Evolutionary conservation across 345 rosid species (phyloP).

Genomic region (Sapria himalayana): DNA sequence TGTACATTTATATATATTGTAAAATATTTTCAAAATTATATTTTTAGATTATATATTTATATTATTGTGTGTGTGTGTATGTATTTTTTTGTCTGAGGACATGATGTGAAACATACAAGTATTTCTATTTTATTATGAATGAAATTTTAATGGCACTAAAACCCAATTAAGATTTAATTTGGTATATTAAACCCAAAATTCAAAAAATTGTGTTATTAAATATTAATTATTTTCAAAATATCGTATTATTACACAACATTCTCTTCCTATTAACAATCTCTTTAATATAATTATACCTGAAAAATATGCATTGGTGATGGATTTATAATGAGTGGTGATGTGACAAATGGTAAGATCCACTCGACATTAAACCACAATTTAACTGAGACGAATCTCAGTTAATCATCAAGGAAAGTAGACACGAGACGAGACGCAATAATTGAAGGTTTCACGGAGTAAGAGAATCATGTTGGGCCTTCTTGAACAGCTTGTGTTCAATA

Average conservation of each 20-base stretch:
- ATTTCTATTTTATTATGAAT: not conserved
- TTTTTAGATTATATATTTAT: not conserved
- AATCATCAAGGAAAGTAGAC: not conserved
- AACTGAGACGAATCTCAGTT: too few species aligned
- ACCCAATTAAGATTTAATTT: too few species aligned
- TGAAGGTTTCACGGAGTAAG: not conserved
- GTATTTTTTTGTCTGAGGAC: not conserved
- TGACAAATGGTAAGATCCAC: too few species aligned
- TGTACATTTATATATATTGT: too few species aligned
- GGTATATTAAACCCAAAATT: too few species aligned
- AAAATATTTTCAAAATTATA: too few species aligned
- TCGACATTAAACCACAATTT: too few species aligned
- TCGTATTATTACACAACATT: not conserved
- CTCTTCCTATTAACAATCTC: constrained; percentile 1
- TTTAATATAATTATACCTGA: not conserved
- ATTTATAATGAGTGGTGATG: too few species aligned
- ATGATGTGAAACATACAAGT: not conserved
- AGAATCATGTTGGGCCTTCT: constrained; percentile 26
- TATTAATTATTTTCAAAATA: not conserved
- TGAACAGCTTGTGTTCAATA: constrained; percentile 59
- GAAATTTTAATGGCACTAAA: too few species aligned
- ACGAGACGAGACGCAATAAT: not conserved
- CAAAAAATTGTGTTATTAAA: not conserved
- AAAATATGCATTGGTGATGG: too few species aligned
- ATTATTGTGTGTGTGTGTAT: not conserved